Percentiles rank a stretch among this genome's conserved stretches.
phyloP scores from a whole-genome alignment of 768 basidiomycete genomes.

The Suillus subalutaceus region DNA sequence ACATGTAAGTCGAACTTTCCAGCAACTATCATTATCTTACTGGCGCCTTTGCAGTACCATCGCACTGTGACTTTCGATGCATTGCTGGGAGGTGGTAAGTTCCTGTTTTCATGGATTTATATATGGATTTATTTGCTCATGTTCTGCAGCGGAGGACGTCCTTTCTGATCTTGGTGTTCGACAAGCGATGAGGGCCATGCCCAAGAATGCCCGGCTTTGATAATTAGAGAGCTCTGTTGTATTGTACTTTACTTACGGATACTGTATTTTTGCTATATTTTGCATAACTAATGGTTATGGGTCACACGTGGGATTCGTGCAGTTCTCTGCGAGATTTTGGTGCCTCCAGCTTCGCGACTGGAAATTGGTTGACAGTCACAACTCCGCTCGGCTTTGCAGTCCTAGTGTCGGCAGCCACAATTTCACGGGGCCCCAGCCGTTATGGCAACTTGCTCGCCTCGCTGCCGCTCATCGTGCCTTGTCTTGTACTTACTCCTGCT shows the following conservation, averaged over 20 bases:
- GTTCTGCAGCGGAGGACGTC: slow-evolving; percentile 64
- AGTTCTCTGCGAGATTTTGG: too few relatives aligned
- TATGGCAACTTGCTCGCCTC: not conserved
- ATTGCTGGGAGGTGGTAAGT: slow-evolving; percentile 66
- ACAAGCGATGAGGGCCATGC: slow-evolving; percentile 78
- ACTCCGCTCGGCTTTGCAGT: not conserved
- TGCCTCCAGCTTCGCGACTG: too few relatives aligned
- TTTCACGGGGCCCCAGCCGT: not conserved
- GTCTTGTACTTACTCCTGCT: too few relatives aligned
- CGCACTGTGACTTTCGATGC: slow-evolving; percentile 39
- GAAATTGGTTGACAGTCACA: not conserved
- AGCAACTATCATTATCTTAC: slow-evolving; percentile 18
- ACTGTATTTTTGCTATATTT: slow-evolving; percentile 2
- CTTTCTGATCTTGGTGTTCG: slow-evolving; percentile 80
- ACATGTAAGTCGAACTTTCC: slow-evolving; percentile 41
- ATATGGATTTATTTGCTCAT: slow-evolving; percentile 8
- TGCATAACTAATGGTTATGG: not conserved
- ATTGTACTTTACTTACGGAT: not conserved
- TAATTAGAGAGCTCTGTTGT: not conserved
- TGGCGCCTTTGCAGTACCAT: slow-evolving; percentile 29
- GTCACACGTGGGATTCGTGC: too few relatives aligned
- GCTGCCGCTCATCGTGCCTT: too few relatives aligned
- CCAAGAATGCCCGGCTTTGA: slow-evolving; percentile 64
- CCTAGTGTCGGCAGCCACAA: not conserved
- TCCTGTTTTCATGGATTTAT: not conserved